Evolutionary conservation across 306 rosid genomes (phyloP).

Genomic region (Cucurbita pepo): DNA sequence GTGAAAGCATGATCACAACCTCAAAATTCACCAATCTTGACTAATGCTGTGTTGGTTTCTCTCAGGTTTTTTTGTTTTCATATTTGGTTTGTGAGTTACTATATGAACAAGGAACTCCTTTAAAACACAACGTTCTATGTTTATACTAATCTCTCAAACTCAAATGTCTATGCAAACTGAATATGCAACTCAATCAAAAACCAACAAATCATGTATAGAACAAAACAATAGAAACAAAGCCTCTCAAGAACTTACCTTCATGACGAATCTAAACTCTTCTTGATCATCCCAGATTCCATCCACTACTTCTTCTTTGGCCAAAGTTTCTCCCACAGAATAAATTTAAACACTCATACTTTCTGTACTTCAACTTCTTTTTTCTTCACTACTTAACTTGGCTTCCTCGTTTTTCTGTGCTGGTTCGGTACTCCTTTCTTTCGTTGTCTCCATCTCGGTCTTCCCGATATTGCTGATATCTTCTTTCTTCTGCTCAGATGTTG

Average conservation of each 20-base stretch:
- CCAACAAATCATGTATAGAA: constrained; percentile 1
- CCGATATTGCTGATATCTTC: background rate
- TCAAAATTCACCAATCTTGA: background rate
- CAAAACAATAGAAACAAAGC: background rate
- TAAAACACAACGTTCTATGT: background rate
- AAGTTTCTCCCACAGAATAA: background rate
- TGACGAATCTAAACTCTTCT: background rate
- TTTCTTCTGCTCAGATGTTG: background rate
- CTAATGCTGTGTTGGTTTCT: background rate
- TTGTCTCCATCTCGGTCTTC: background rate
- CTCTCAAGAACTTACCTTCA: background rate
- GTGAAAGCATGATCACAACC: background rate
- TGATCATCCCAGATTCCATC: background rate
- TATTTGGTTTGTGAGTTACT: background rate
- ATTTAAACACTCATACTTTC: background rate
- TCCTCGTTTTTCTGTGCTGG: background rate
- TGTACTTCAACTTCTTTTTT: background rate
- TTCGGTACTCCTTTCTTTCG: background rate
- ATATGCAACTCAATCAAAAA: background rate
- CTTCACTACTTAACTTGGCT: background rate
- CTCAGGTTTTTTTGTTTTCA: background rate
- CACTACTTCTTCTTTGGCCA: background rate
- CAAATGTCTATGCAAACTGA: background rate
- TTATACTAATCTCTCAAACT: background rate
- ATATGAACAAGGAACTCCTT: background rate